Base-by-base conservation (phyloP, 129 eudicot genomes). In the Glebionis coronaria region DNA sequence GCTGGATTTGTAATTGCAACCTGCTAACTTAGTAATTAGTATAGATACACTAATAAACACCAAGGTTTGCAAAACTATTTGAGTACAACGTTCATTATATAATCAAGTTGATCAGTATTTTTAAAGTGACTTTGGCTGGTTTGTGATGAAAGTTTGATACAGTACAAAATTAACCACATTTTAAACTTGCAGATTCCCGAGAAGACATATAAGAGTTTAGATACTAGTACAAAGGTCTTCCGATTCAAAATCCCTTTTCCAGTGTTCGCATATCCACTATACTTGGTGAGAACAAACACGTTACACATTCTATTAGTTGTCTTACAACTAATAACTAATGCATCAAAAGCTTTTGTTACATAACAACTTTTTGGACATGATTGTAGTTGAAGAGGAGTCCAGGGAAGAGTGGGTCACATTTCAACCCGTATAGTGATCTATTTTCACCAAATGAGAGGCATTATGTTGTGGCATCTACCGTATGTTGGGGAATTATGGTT, bases 201-300 rank as follows among this genome's bases (percentile, higher is more conserved):
- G 71, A 81, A 73, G 63, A 53, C 75, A 13, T 88, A 85, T 79
- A 88, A 81, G 78, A 79, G 68, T 19, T 68, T 85, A 76, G 89
- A 82, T 40, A 55, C 51, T 3, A 74, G 79, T 9, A 85, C 88
- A 45, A 88, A 88, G 64, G 35, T 73, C 50, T 64, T 88, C 63
- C 81, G 96, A 85, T 88, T 73, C 76, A 88, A 83, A 79, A 60
- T 85, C 47, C 96, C 96, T 12, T 88, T 80, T 42, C 92, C 92
- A 46, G 54, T 88, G 79, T 82, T 88, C 21, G 92, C 96, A 9
- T 88, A 81, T 71, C 96, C 96, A 13, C 2, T 88, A 40, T 88
- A 88, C 63, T 44, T 88, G 85, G 90, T 85, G 77, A 68, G 74
- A 9, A 54, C 2, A 18, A n/a, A n/a, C n/a, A 65, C 16, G 15